A percentile compares a stretch with the other conserved stretches of the same genome.
These are phyloP conservation scores for Termitomyces sp. DNA, from an alignment of 768 basidiomycete genomes.

Conservation along the genomic window DNA sequence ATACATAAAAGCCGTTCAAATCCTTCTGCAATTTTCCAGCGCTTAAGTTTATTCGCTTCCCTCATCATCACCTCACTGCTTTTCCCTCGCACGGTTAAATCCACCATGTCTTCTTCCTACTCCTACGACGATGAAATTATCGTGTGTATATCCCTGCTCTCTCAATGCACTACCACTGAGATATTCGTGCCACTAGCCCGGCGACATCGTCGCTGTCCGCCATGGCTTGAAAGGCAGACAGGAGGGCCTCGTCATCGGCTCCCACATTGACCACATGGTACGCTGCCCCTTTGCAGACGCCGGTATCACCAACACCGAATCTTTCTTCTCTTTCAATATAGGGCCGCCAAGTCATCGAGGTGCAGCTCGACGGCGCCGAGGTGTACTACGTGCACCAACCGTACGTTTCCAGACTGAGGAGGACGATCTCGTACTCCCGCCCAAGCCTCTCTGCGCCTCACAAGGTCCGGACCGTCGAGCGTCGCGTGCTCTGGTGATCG, in stretches of 20 bases:
- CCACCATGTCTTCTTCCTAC: slow-evolving; percentile 22
- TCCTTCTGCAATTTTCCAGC: slow-evolving; percentile 19
- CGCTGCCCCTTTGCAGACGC: slow-evolving; percentile 18
- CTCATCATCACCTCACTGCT: neutral
- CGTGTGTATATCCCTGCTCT: slow-evolving; percentile 9
- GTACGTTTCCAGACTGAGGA: slow-evolving; percentile 70
- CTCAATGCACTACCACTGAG: neutral
- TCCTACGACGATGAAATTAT: slow-evolving; percentile 28
- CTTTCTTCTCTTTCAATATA: slow-evolving; percentile 18
- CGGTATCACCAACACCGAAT: neutral
- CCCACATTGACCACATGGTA: slow-evolving; percentile 66
- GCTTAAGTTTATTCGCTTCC: slow-evolving; percentile 15
- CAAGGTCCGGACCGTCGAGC: slow-evolving; percentile 57
- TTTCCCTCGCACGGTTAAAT: neutral
- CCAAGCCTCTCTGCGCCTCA: slow-evolving; percentile 25
- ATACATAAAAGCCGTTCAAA: slow-evolving; percentile 42
- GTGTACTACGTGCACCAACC: slow-evolving; percentile 75
- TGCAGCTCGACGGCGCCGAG: slow-evolving; percentile 67
- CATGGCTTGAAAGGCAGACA: slow-evolving; percentile 55
- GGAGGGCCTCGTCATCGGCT: slow-evolving; percentile 78
- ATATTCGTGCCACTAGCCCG: slow-evolving; percentile 39
- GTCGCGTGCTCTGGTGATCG: slow-evolving; percentile 68
- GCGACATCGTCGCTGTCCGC: slow-evolving; percentile 76
- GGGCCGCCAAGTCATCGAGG: slow-evolving; percentile 81
- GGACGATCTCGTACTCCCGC: slow-evolving; percentile 59